These are phyloP conservation scores for Diaporthe australafricana DNA, from an alignment of 2,329 filamentous ascomycete species.

Conservation along the genomic window DNA sequence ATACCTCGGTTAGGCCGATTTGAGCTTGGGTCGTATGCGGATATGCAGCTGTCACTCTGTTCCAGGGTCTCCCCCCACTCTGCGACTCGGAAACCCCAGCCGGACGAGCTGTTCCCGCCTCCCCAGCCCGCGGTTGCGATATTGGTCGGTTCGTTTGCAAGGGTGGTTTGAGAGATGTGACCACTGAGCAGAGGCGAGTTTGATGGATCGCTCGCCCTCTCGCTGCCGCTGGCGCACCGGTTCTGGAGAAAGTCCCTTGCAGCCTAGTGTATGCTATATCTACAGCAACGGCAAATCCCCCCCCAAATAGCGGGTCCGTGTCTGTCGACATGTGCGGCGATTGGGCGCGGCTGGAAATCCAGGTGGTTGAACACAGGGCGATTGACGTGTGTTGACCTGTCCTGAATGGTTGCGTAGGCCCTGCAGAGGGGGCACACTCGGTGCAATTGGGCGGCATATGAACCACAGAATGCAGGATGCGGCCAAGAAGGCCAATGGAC, in stretches of 20 bases:
- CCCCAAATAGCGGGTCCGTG: constrained; percentile 27
- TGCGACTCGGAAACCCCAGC: constrained; percentile 7
- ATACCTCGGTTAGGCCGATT: constrained; percentile 39
- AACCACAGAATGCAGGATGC: constrained; percentile 36
- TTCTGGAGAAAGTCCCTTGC: neutral
- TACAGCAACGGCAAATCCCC: constrained; percentile 16
- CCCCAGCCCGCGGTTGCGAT: constrained; percentile 21
- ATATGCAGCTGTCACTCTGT: constrained; percentile 7
- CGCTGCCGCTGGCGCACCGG: neutral
- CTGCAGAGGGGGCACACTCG: constrained; percentile 8
- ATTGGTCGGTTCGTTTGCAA: constrained; percentile 19
- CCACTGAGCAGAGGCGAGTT: neutral
- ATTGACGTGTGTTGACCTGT: constrained; percentile 35
- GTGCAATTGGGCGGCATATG: constrained; percentile 22
- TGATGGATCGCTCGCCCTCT: neutral
- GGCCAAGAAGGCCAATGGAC: constrained; percentile 36
- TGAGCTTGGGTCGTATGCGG: neutral
- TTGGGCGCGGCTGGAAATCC: constrained; percentile 35
- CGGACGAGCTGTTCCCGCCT: constrained; percentile 20
- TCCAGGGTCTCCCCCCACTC: constrained; percentile 12
- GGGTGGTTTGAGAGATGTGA: neutral
- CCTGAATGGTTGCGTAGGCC: constrained; percentile 34
- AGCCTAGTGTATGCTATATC: neutral
- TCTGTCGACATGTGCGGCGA: constrained; percentile 20
- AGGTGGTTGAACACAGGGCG: constrained; percentile 38